Evolutionary conservation across 1,284 basidiomycete genomes (phyloP).

Genomic region (Tilletia caries): DNA sequence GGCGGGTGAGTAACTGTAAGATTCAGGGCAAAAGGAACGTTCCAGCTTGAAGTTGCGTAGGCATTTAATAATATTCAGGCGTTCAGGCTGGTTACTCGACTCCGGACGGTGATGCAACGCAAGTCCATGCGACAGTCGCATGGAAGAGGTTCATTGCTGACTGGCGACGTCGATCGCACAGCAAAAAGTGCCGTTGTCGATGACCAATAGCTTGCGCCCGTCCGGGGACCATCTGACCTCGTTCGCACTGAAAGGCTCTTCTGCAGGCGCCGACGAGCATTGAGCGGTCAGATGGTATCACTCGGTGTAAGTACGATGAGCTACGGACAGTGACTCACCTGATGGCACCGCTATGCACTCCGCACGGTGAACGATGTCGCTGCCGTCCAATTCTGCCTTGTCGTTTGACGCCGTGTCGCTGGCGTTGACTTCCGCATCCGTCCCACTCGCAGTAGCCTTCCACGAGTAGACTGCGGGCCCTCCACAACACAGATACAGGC

Average conservation of each 20-base stretch:
- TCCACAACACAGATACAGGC: background rate
- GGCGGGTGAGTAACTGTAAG: no score
- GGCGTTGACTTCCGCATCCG: background rate
- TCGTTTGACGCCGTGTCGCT: background rate
- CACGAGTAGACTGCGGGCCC: background rate
- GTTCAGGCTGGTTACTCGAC: no score
- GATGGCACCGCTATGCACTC: constrained; percentile 4
- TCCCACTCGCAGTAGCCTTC: background rate
- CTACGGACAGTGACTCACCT: background rate
- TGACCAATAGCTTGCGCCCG: constrained; percentile 69
- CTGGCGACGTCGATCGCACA: constrained; percentile 58
- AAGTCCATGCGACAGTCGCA: background rate
- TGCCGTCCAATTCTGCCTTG: background rate
- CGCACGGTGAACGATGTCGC: background rate
- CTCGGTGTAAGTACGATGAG: no score
- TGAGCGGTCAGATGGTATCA: no score
- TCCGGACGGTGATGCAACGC: no score
- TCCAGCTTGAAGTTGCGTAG: no score
- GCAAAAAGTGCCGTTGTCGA: constrained; percentile 73
- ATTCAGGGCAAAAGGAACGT: no score
- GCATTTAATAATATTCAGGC: no score
- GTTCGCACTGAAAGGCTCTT: constrained; percentile 55
- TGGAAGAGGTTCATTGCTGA: background rate
- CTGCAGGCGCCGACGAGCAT: no score
- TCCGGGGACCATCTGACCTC: constrained; percentile 76